phyloP scores from a whole-genome alignment of 2,329 filamentous ascomycete genomes.

The Calycina herbarum region DNA sequence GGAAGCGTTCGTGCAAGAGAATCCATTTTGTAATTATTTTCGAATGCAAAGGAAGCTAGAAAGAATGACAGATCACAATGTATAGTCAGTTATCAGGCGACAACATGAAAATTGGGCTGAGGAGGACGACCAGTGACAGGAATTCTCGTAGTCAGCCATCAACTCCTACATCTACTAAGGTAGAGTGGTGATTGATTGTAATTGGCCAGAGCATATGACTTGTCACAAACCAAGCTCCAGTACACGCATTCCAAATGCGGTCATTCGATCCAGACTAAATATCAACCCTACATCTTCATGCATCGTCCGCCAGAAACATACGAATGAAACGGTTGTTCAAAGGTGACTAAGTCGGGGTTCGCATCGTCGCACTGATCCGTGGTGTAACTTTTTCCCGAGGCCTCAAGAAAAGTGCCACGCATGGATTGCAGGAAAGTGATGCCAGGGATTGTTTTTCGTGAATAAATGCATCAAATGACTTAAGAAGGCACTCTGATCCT shows the following conservation, averaged over 20 bases:
- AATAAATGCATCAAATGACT: constrained; percentile 3
- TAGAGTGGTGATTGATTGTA: not conserved
- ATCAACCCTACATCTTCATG: not conserved
- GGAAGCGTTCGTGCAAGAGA: constrained; percentile 45
- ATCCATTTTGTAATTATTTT: constrained; percentile 21
- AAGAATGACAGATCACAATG: not conserved
- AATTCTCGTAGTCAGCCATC: not conserved
- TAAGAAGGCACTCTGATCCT: not conserved
- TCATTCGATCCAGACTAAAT: constrained; percentile 25
- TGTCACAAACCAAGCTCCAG: constrained; percentile 8
- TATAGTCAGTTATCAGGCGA: not conserved
- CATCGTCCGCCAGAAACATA: not conserved
- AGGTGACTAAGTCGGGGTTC: not conserved
- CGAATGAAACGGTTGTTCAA: not conserved
- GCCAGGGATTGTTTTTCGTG: constrained; percentile 1
- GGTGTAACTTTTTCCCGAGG: constrained; percentile 1
- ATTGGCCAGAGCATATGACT: not conserved
- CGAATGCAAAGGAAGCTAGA: not conserved
- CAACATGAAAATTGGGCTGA: not conserved
- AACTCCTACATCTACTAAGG: not conserved
- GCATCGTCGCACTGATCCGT: not conserved
- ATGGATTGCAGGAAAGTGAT: not conserved
- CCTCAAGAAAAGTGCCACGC: not conserved
- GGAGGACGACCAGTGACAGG: not conserved
- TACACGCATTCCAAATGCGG: constrained; percentile 22